Base-by-base conservation (phyloP, 1,284 basidiomycete genomes). In the Ganoderma leucocontextum region DNA sequence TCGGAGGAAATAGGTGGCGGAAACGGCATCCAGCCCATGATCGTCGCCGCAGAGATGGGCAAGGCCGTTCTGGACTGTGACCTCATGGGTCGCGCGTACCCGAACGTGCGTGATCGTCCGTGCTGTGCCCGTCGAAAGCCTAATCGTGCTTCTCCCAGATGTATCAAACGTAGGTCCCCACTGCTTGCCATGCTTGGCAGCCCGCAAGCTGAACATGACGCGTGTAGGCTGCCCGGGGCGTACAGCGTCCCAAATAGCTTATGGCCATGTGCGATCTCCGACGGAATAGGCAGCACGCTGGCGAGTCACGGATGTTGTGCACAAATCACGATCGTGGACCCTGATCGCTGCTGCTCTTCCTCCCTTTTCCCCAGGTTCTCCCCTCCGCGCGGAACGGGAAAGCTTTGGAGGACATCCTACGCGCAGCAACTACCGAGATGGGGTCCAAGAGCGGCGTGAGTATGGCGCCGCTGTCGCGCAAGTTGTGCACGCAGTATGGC, bases 1-100 rank as follows among this genome's bases (percentile, higher is more conserved):
- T 83, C 83, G 13, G 84, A 85, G 63, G 86, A 88, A 75, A 87
- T 89, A 58, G 88, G 88, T 17, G 88, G 88, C 12, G 84, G 83
- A 17, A 89, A 89, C 72, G 88, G 88, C 41, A 82, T 89, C 72
- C 81, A 87, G 77, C 82, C 84, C 29, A 81, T 87, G 76, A 78
- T 86, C 25, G 79, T 83, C 57, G 84, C 85, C 3, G 78, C 81
- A 7, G 75, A 77, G 62, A 74, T 77, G 73, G 73, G 73, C 60
- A 77, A 76, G 67, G 60, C 66, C 19, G 75, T 77, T 10, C 68
- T 78, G 2, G 75, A 78, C 67, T 78, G 80, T 42, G 88, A 89
- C 75, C 84, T 87, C 64, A 88, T 88, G 86, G 86, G 86, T 10
- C 83, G 85, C 65, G 84, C 84, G 67, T 79, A 80, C 67, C 78